Conservation (phyloP, 169 alveolate genomes). For the Cryptosporidium parvum region DNA sequence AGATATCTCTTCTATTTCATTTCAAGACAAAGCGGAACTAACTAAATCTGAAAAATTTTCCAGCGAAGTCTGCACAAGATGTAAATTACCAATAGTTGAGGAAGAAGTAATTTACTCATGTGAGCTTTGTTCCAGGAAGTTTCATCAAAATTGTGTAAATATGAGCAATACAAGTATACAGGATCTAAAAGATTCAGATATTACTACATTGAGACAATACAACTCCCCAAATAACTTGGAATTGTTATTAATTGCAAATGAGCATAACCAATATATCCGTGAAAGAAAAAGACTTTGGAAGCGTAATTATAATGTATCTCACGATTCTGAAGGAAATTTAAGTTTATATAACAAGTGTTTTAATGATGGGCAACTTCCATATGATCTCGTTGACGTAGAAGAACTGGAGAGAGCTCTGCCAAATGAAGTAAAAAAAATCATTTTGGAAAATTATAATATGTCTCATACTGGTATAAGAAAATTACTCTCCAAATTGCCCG, state of each 20-base stretch:
- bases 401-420: constrained; percentile 53
- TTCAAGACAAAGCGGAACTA: not conserved
- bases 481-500: constrained; percentile 43
- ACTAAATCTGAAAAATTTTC: not conserved
- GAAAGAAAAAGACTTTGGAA: constrained; percentile 27
- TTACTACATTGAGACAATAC: not conserved
- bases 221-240: not conserved
- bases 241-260: constrained; percentile 27
- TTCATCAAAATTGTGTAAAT: constrained; percentile 25
- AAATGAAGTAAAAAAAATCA: constrained; percentile 23
- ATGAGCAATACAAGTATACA: constrained; percentile 7
- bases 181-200: constrained; percentile 40
- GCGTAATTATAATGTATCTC: not conserved
- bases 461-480: constrained; percentile 43
- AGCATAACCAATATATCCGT: constrained; percentile 8
- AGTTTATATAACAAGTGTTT: not conserved
- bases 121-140: not conserved
- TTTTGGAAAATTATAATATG: constrained; percentile 51
- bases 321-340: not conserved
- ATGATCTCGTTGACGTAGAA: constrained; percentile 50
- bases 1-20: not conserved
- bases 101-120: constrained; percentile 3
- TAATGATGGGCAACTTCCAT: constrained; percentile 14
- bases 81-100: not conserved
- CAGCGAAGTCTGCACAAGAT: constrained; percentile 10